Conservation (phyloP, 805 yeast species). For the Candida krabiensis region DNA sequence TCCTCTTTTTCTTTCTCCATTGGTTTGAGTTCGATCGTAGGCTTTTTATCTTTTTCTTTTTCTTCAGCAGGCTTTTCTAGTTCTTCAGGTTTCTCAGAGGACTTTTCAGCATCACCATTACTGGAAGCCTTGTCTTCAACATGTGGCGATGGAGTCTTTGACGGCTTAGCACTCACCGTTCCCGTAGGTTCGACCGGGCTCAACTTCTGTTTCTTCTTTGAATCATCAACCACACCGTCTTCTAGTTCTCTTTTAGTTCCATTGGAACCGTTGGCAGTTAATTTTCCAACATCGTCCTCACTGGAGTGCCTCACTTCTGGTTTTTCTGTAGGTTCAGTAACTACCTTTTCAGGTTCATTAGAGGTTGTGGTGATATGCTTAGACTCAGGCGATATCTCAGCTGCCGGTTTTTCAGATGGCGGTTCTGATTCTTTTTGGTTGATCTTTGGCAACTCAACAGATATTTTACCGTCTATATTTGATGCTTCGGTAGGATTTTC, state of each 20-base stretch:
- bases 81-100: slow-evolving; percentile 1
- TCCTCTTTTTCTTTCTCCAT: slow-evolving; percentile 32
- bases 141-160: slow-evolving; percentile 3
- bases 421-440: not conserved
- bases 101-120: not conserved
- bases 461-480: not conserved
- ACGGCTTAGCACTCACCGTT: slow-evolving; percentile 1
- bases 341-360: not conserved
- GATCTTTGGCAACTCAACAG: slow-evolving; percentile 6
- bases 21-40: slow-evolving; percentile 31
- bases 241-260: slow-evolving; percentile 15
- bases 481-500: not conserved
- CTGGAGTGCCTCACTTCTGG: no score
- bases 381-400: not conserved
- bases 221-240: slow-evolving; percentile 1
- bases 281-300: not conserved
- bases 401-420: not conserved
- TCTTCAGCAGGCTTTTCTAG: not conserved
- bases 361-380: no score
- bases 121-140: not conserved
- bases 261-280: no score
- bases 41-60: slow-evolving; percentile 10
- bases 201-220: slow-evolving; percentile 14
- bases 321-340: not conserved
- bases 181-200: slow-evolving; percentile 1